Conservation (phyloP, 352 stramenopile genomes). For the Globisporangium polare region DNA sequence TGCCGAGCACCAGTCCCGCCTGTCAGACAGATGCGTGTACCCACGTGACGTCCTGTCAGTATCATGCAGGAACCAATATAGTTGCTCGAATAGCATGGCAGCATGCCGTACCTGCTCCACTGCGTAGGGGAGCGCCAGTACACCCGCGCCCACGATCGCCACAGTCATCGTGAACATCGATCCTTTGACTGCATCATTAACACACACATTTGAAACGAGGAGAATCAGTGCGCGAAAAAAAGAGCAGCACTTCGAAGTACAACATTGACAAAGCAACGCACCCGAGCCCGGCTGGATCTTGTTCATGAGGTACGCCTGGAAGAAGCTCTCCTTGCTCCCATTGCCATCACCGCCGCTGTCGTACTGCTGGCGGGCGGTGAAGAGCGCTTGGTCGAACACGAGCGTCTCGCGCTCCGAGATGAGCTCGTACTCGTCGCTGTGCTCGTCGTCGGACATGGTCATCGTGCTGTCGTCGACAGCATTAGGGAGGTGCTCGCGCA, state of each 20-base stretch:
- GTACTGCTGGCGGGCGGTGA: conserved; percentile 28
- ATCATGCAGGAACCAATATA: too few relatives aligned
- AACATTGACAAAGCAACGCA: conserved; percentile 15
- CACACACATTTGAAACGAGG: background rate
- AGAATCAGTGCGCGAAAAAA: background rate
- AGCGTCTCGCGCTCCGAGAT: conserved; percentile 76
- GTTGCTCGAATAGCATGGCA: too few relatives aligned
- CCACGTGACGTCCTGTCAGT: too few relatives aligned
- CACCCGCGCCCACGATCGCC: conserved; percentile 78
- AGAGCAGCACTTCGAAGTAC: background rate
- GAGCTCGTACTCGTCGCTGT: conserved; percentile 59
- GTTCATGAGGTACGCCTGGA: conserved; percentile 72
- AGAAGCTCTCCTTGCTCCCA: conserved; percentile 38
- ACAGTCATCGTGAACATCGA: conserved; percentile 91
- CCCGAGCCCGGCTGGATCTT: conserved; percentile 83
- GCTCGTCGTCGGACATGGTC: conserved; percentile 17
- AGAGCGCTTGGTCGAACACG: conserved; percentile 68
- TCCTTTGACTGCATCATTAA: conserved; percentile 62
- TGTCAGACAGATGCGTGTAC: too few relatives aligned
- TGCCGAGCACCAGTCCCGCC: conserved; percentile 63
- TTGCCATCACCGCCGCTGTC: background rate
- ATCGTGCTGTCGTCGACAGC: conserved; percentile 7
- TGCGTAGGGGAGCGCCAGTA: conserved; percentile 78
- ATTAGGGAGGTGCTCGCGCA: conserved; percentile 5
- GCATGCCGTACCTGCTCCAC: conserved; percentile 45